Percentiles rank a stretch among this genome's conserved stretches.
Conservation (phyloP, 2,329 filamentous ascomycete genomes). For the Fusarium succisae region DNA sequence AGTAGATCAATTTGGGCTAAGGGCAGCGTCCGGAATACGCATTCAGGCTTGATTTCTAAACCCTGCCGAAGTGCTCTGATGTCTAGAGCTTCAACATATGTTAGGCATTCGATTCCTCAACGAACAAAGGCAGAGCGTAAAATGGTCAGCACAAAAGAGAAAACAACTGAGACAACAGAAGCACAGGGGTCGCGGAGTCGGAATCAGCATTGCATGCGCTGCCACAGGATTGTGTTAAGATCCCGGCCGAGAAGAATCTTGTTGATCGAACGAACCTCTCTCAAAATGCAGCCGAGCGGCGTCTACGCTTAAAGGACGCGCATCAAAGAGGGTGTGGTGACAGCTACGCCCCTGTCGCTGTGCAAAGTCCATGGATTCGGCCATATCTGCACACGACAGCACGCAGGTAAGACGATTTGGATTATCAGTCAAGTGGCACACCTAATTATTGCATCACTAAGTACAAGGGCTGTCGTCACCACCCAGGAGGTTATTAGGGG, state of each 20-base stretch:
- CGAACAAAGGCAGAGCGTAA: neutral
- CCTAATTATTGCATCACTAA: neutral
- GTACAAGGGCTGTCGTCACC: neutral
- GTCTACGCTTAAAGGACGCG: constrained; percentile 6
- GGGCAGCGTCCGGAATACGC: neutral
- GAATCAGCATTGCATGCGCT: constrained; percentile 14
- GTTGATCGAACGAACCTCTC: constrained; percentile 21
- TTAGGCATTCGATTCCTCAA: neutral
- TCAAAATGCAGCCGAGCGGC: constrained; percentile 25
- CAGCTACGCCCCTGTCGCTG: neutral
- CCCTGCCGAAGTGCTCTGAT: neutral
- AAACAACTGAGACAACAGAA: constrained; percentile 31
- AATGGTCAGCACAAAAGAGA: constrained; percentile 1
- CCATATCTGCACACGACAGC: neutral
- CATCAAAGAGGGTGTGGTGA: constrained; percentile 20
- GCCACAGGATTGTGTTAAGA: constrained; percentile 8
- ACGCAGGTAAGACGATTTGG: neutral
- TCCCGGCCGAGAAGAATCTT: constrained; percentile 32
- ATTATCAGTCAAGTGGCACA: neutral
- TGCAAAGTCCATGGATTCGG: neutral
- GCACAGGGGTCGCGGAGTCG: constrained; percentile 22
- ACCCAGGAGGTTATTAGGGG: neutral
- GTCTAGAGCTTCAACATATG: neutral
- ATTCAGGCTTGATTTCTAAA: neutral
- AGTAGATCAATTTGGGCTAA: neutral